Conservation (phyloP, 1,139 yeast species). For the Arxiozyma heterogenica region DNA sequence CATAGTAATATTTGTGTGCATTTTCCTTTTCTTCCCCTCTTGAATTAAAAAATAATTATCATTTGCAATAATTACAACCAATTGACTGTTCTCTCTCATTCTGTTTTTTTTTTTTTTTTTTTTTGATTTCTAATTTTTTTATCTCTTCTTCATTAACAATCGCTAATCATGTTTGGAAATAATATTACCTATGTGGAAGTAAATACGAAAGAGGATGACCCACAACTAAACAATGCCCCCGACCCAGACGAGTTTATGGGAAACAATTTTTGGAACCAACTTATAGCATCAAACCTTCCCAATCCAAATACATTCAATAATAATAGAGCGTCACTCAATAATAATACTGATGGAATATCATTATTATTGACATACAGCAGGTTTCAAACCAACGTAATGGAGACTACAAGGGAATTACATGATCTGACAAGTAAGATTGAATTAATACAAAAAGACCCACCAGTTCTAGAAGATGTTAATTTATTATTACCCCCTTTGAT, state of each 20-base stretch:
- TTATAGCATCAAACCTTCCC: neutral
- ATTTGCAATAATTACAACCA: neutral
- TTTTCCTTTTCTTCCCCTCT: no score
- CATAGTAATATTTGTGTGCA: no score
- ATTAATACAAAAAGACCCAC: constrained; percentile 6
- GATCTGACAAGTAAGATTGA: constrained; percentile 12
- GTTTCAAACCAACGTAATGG: constrained; percentile 9
- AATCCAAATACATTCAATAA: neutral
- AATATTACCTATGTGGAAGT: neutral
- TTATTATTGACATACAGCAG: neutral
- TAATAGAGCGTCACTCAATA: neutral
- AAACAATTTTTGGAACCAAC: neutral
- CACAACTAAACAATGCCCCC: neutral
- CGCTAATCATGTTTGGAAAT: neutral
- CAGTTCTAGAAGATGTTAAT: constrained; percentile 4
- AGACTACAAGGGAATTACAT: constrained; percentile 13
- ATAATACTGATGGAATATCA: neutral
- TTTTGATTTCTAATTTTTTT: no score
- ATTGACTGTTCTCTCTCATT: no score
- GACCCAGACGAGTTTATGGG: neutral
- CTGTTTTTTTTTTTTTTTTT: no score
- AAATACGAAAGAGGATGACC: neutral
- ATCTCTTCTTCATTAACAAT: neutral
- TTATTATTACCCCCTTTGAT: constrained; percentile 12
- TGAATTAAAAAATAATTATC: no score